Percentiles rank a stretch among this genome's conserved stretches.
phyloP scores from a whole-genome alignment of 345 rosid genomes.

The Eucalyptus tenuipes region DNA sequence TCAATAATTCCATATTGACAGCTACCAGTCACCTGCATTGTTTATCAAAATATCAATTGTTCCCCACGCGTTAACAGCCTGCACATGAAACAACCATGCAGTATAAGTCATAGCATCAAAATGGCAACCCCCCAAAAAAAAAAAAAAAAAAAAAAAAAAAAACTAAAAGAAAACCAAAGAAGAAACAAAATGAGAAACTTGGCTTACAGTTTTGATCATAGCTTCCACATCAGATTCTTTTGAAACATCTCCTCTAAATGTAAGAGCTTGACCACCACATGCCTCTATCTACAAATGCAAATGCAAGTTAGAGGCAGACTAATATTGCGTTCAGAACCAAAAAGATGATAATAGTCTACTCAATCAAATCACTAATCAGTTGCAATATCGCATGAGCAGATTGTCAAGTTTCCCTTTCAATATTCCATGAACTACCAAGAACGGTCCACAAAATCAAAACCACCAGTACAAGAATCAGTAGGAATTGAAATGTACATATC shows the following conservation, averaged over 20 bases:
- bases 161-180: not conserved
- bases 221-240: constrained; percentile 85
- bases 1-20: not conserved
- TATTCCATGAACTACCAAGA: not conserved
- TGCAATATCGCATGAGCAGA: not conserved
- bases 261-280: constrained; percentile 83
- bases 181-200: not conserved
- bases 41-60: constrained; percentile 85
- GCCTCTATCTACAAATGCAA: constrained; percentile 60
- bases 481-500: not conserved
- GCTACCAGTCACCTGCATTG: constrained; percentile 69
- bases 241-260: constrained; percentile 95
- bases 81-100: constrained; percentile 10
- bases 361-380: not conserved
- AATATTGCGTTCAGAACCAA: not conserved
- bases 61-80: constrained; percentile 97
- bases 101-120: not conserved
- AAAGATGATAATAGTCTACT: not conserved
- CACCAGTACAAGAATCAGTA: not conserved
- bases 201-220: constrained; percentile 87
- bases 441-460: not conserved
- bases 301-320: not conserved
- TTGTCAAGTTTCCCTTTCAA: not conserved
- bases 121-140: not conserved
- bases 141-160: too few species aligned